These are phyloP conservation scores for Davidsoniella virescens DNA, from an alignment of 2,329 filamentous ascomycete species.

Conservation along the genomic window DNA sequence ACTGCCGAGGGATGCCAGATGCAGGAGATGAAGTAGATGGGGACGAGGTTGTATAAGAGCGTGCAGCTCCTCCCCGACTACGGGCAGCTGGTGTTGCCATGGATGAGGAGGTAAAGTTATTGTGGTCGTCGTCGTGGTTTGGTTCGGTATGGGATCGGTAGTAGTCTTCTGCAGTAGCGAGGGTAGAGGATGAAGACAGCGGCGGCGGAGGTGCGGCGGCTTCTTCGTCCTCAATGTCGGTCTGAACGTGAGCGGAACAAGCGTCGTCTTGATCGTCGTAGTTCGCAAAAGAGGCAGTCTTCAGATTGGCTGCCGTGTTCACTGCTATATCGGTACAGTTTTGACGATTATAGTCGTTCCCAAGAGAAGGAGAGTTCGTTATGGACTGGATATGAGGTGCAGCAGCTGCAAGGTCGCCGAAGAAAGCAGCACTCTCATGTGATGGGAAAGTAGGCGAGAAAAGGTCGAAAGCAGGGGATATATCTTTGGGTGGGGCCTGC, in stretches of 20 bases:
- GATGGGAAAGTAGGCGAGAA: constrained; percentile 7
- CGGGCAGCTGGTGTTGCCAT: constrained; percentile 1
- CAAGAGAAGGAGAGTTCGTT: not conserved
- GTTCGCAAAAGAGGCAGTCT: not conserved
- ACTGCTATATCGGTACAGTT: too few species aligned
- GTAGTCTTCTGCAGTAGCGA: not conserved
- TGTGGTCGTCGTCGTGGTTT: not conserved
- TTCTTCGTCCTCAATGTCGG: constrained; percentile 7
- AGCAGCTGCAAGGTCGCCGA: constrained; percentile 6
- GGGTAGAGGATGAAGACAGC: not conserved
- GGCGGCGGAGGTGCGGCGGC: not conserved
- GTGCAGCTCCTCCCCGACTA: not conserved
- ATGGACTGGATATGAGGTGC: not conserved
- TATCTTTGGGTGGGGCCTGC: not conserved
- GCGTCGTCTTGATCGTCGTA: not conserved
- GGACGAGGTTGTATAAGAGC: too few species aligned
- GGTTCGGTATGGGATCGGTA: not conserved
- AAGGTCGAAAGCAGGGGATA: constrained; percentile 2
- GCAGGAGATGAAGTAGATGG: not conserved
- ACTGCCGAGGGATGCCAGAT: constrained; percentile 5
- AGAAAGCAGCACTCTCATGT: constrained; percentile 8
- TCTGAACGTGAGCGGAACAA: not conserved
- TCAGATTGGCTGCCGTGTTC: too few species aligned
- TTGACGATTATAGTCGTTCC: too few species aligned
- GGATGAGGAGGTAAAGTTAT: not conserved